Base-by-base conservation (phyloP, 352 stramenopile species). In the Globisporangium rhizosaccharum region DNA sequence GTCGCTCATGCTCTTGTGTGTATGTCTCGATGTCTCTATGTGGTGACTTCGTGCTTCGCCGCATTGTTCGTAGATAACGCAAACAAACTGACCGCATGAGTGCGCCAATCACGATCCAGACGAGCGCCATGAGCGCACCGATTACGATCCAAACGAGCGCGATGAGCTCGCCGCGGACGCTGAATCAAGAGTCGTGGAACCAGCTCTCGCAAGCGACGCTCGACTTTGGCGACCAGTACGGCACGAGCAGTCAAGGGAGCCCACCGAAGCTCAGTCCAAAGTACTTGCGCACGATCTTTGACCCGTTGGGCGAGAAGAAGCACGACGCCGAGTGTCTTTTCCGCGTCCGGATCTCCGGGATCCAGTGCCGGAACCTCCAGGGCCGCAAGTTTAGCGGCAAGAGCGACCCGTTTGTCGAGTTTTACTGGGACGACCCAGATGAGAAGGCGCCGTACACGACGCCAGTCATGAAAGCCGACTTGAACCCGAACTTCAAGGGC, bases 401-500 rank as follows among this genome's bases (percentile, higher is more conserved):
- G 65, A 88, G 76, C 56, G 85, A 94, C 67, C 84, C 86, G 17
- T 96, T 90, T 62, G 86, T 96, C 30, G 86, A 94, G 64, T 94
- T 96, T 61, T 88, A 83, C 55, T 96, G 86, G 86, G 86, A 92
- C 56, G 81, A 90, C 55, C 66, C 73, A 3, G 72, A 88, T 3
- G 78, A 88, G 61, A 75, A 72, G 20, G 63, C 76, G 8, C 84
- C 85, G 46, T 96, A 91, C 65, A 68, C 71, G 18, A 96, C 86
- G 30, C 86, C 86, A 7, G 82, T 93, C 51, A 86, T 96, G 56
- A 94, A 94, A 53, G 73, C 69, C 37, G 86, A 96, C 50, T 71
- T 96, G 55, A 96, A 96, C 55, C 86, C 86, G 14, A 96, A 92
- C 59, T 96, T 87, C 67, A 96, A 96, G 60, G 86, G 86, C 8